Evolutionary conservation across 106 monocot genomes (phyloP), one percentile per base, ranked within the genome.

Genomic region (Platanthera guangdongensis): DNA sequence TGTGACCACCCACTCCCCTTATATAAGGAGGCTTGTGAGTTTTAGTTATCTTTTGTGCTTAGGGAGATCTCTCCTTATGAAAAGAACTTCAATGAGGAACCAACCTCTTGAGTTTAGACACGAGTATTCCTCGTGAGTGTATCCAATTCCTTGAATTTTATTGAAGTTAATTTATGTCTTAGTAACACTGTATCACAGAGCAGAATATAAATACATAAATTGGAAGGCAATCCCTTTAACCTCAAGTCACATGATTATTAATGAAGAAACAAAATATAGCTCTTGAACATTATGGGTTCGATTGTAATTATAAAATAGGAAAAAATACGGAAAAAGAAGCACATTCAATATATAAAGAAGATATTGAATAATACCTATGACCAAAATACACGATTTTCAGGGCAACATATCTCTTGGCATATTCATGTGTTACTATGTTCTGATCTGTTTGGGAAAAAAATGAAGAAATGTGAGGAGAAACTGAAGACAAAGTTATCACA

Each of bases 371-470:
- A 70, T 47, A 92, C 92, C 92, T 92, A 74, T 88, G 86, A 28
- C 92, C 88, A 85, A 87, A 92, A 75, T 92, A 92, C 82, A 87
- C 79, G 78, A 92, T 74, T 80, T 88, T 89, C 52, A 92, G 74
- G 79, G 92, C 92, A 71, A 89, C 80, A 75, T 81, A 80, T 86
- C 86, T 82, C 60, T 76, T 85, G 30, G 78, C 48, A 84, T 64
- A 80, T 53, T 64, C 53, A 50, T 78, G 72, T 14, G 82, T 46
- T 19, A 28, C 76, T 79, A 76, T 83, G 48, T 28, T 12, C 9
- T 75, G 32, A 74, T 9, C 25, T 81, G 51, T 51, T 50, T 72
- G 9, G 50, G 21, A 50, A 49, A 57, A 21, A 55, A 53, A 19
- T 7, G 11, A 45, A 75, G 30, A 39, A 21, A 57, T 75, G 16